Conservation (phyloP, 2,329 filamentous ascomycete genomes). For the Ceratocystis eucalypticola region DNA sequence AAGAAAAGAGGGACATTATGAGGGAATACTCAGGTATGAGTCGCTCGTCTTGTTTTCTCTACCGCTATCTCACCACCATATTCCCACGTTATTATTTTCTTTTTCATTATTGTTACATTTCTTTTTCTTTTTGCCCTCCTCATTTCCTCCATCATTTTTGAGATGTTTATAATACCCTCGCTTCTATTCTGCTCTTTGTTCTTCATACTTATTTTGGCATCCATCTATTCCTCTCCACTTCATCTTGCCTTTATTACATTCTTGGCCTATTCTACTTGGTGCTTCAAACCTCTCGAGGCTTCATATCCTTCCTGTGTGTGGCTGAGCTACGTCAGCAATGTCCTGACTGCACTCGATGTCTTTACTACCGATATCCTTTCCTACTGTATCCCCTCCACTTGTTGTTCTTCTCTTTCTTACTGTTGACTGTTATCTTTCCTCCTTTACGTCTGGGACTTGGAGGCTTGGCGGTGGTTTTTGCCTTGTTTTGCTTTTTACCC, state of each 20-base stretch:
- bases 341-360: not conserved
- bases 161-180: not conserved
- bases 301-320: not conserved
- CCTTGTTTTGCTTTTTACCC: not conserved
- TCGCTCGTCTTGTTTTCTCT: not conserved
- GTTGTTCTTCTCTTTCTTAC: not conserved
- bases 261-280: not conserved
- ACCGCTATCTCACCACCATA: not conserved
- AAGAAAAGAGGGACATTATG: not conserved
- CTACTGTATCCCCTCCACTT: not conserved
- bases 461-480: not conserved
- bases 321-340: not conserved
- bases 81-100: not conserved
- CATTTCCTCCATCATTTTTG: slow-evolving; percentile 3
- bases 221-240: not conserved
- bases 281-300: not conserved
- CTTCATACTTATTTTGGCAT: not conserved
- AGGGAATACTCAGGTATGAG: not conserved
- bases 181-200: not conserved
- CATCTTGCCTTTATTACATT: not conserved
- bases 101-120: not conserved
- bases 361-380: not conserved
- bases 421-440: not conserved
- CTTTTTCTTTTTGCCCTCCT: not conserved
- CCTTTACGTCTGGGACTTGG: slow-evolving; percentile 4